Evolutionary conservation across 176 grass and related monocot species (phyloP), one percentile per base, ranked within the genome.

Genomic region (Cocos nucifera): DNA sequence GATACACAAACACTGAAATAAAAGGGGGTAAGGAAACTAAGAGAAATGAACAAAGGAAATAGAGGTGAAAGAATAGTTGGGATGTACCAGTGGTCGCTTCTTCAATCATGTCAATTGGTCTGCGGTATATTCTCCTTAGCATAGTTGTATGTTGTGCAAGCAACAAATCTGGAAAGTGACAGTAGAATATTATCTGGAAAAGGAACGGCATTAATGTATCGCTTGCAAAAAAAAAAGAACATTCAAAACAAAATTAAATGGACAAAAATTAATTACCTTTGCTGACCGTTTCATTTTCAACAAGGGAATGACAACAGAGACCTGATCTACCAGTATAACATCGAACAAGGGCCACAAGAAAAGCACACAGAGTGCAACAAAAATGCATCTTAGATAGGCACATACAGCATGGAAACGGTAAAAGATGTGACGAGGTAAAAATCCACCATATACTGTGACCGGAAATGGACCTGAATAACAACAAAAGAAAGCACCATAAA

Each of bases 161-260:
- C 69, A 98, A 89, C n/a, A 92, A 14, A 76, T 98, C 93, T 63
- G 93, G 93, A 56, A 98, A 98, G 72, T 98, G 93, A 54, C 93
- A 98, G 56, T 92, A 98, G 67, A 89, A 95, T 32, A 95, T 5
- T 79, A 81, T 70, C 90, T 98, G 67, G 28, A 30, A 30, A 30
- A 30, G 4, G 28, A 30, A 30, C 0, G 7, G 28, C 5, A 30
- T 30, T 30, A 17, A 61, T 52, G 53, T 5, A 74, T 69, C 15
- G 4, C 28, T 6, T 30, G 28, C 28, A 6, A 30, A 61, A 22
- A 30, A 61, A 22, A 2, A 14, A 44, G 35, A 44, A 44, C 7
- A 44, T 44, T 10, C 35, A 44, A 44, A 44, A 44, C 35, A 44
- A 44, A 44, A 30, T 30, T 30, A 30, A 30, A 30, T 30, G 28